Evolutionary conservation across 2,329 filamentous ascomycete genomes (phyloP), one percentile per base, ranked within the genome.

Genomic region (Fusarium goolgardi): DNA sequence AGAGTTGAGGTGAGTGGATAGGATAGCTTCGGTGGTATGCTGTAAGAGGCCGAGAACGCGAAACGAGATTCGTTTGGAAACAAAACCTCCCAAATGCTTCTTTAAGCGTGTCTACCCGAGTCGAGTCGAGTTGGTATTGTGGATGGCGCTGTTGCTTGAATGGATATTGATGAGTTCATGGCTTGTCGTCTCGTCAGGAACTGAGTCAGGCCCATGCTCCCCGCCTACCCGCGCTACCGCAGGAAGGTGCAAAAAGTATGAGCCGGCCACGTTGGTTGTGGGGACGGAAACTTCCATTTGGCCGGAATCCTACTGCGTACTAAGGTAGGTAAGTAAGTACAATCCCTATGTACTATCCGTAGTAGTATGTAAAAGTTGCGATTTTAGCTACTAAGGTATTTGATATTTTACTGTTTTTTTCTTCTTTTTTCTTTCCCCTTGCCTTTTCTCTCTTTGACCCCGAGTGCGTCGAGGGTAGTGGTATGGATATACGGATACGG

Each of bases 181-280:
- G 32, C 35, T 43, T 59, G 54, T 37, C 25, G 34, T 31, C 25
- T 55, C 47, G 20, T 41, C 20, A 21, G 44, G 21, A 46, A n/a
- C 12, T 11, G 27, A 53, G 59, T 59, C 60, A 65, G 45, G 61
- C 51, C 46, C 32, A 34, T 29, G 41, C 16, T n/a, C 25, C 53
- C 60, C 58, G n/a, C 43, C 43, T 62, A 32, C 55, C 43, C 39
- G 8, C 21, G 21, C 21, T 21, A 21, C 21, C 21, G 5, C 21
- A 45, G 44, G 45, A 63, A 21, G 59, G 59, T 40, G 25, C 18
- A 16, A 25, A 44, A 44, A 20, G 11, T 29, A 12, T 29, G 20
- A 18, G 31, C 45, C 11, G 18, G 20, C 45, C 45, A 47, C 20
- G 29, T 49, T 49, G 16, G 21, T 27, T 50, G 46, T 51, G 47